Conservation (phyloP, 2,329 filamentous ascomycete genomes). For the Paecilomyces variotii region DNA sequence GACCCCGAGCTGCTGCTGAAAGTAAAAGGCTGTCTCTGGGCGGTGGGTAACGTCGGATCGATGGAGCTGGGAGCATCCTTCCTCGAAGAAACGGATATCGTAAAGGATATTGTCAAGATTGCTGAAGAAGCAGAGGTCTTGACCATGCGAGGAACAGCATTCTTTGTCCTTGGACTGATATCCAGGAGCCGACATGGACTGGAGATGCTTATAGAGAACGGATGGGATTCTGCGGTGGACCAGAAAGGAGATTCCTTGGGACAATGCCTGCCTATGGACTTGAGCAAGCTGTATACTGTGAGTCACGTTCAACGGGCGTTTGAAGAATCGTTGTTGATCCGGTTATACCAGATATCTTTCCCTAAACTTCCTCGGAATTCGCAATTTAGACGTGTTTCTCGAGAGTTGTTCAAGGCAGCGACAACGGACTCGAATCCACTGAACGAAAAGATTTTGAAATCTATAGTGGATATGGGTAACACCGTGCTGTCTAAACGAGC, state of each 20-base stretch:
- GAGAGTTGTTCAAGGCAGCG: conserved; percentile 48
- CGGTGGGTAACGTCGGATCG: conserved; percentile 92
- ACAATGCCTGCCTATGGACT: conserved; percentile 73
- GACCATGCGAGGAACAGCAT: conserved; percentile 89
- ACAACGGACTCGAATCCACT: conserved; percentile 53
- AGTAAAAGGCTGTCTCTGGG: conserved; percentile 95
- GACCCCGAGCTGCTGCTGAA: conserved; percentile 82
- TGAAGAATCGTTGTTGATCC: neutral
- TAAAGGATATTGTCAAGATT: conserved; percentile 78
- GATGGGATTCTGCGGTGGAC: conserved; percentile 89
- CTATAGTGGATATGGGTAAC: conserved; percentile 83
- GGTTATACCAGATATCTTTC: conserved; percentile 22
- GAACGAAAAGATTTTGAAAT: conserved; percentile 70
- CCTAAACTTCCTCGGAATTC: conserved; percentile 32
- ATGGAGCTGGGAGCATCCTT: conserved; percentile 97
- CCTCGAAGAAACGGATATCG: conserved; percentile 80
- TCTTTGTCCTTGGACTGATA: conserved; percentile 89
- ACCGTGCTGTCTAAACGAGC: conserved; percentile 87
- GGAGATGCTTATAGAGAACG: conserved; percentile 79
- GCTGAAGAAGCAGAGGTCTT: conserved; percentile 83
- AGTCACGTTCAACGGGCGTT: neutral
- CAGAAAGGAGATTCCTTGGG: conserved; percentile 75
- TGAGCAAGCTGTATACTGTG: conserved; percentile 53
- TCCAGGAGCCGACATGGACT: conserved; percentile 86
- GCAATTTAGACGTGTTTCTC: conserved; percentile 34